Base-by-base conservation (phyloP, 331 rosid species). In the Rhamnella rubrinervis region DNA sequence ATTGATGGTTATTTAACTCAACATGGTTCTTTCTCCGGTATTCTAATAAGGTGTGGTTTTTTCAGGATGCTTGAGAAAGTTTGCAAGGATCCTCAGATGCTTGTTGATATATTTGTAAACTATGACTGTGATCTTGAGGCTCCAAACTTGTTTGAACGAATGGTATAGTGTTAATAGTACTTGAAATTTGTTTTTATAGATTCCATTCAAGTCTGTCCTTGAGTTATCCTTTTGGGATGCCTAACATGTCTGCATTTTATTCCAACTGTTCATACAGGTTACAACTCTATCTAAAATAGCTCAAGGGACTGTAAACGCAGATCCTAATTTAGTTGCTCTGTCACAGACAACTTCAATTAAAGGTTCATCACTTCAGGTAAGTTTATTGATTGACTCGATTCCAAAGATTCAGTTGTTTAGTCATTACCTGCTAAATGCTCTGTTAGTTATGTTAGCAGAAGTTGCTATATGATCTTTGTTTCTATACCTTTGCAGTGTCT, bases 101-200 rank as follows among this genome's bases (percentile, higher is more conserved):
- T 95, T 76, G 97, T 95, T 71, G 99, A 95, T 84, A 86, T 95
- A 74, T 95, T 91, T 76, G 97, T 95, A 81, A 95, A 95, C 86
- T 95, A 95, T 78, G 99, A 95, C 75, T 95, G 99, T 86, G 99
- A 91, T 87, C 96, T 95, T 68, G 96, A 95, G 84, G 97, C 97
- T 18, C 96, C 97, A 57, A 95, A 95, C 77, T 82, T 95, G 82
- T 95, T 95, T 87, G 99, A 95, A 83, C 87, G 97, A 76, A 89
- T 85, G 99, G 99, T 95, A 87, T 72, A 65, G 70, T 70, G 71
- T 70, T 40, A 51, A 23, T 57, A 52, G 47, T 38, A 23, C 73
- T 79, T 66, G 73, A 46, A 64, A 71, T 47, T 69, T 63, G 41
- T 50, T 77, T 55, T 53, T 70, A 74, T 50, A 39, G 19, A 47